Conservation (phyloP, 768 basidiomycete species). For the Russula griseocarnosa region DNA sequence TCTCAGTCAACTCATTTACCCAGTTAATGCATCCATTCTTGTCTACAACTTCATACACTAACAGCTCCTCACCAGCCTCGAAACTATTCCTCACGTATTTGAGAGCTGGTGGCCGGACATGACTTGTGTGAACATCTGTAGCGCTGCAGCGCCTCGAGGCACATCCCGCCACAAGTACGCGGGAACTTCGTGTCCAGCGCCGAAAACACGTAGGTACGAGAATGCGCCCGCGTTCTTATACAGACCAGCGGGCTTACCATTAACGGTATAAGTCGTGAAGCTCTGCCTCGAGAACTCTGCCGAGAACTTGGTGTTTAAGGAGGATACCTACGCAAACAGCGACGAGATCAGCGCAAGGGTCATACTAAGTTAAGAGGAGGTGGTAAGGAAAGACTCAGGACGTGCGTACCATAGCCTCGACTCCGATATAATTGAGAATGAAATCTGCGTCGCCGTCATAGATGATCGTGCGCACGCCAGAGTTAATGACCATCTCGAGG, state of each 20-base stretch:
- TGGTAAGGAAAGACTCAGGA: neutral
- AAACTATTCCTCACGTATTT: slow-evolving; percentile 25
- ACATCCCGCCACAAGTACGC: slow-evolving; percentile 34
- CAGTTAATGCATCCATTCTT: no score
- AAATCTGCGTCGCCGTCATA: slow-evolving; percentile 59
- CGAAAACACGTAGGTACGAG: slow-evolving; percentile 52
- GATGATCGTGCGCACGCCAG: slow-evolving; percentile 52
- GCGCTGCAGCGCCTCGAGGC: slow-evolving; percentile 32
- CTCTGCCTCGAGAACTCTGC: slow-evolving; percentile 40
- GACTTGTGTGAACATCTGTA: slow-evolving; percentile 38
- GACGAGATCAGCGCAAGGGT: neutral
- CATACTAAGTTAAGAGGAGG: no score
- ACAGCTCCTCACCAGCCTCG: no score
- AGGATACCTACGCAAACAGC: slow-evolving; percentile 39
- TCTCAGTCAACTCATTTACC: neutral
- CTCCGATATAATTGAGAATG: slow-evolving; percentile 52
- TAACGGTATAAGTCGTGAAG: slow-evolving; percentile 49
- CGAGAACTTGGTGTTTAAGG: slow-evolving; percentile 46
- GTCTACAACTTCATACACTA: no score
- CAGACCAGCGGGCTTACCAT: slow-evolving; percentile 47
- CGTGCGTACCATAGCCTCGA: slow-evolving; percentile 51
- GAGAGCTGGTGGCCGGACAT: slow-evolving; percentile 33
- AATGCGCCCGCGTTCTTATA: slow-evolving; percentile 58
- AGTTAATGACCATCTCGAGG: slow-evolving; percentile 51
- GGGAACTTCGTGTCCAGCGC: slow-evolving; percentile 39